Percentiles rank a stretch among this genome's conserved stretches.
Evolutionary conservation across 345 rosid species (phyloP).

Genomic region (Dovyalis caffra): DNA sequence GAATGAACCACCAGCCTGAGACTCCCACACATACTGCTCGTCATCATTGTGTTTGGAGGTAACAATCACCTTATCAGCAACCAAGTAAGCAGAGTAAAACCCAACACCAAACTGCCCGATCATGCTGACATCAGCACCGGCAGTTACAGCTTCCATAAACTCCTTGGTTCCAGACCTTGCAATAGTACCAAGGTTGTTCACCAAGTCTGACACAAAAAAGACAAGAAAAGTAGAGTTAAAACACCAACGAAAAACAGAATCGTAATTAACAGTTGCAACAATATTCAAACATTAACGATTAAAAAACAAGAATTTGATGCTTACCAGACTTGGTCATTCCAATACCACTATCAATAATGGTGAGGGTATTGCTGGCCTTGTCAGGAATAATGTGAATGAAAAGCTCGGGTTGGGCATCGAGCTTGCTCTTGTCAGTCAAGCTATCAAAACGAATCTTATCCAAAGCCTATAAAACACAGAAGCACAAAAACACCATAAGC

Average conservation of each 20-base stretch:
- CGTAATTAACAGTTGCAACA: neutral
- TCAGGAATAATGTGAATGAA: conserved; percentile 4
- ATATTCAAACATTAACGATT: neutral
- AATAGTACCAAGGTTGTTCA: conserved; percentile 9
- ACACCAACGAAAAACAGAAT: neutral
- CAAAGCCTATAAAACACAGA: neutral
- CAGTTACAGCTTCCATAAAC: conserved; percentile 6
- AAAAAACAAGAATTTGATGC: neutral
- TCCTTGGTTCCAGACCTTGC: conserved; percentile 7
- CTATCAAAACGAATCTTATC: conserved; percentile 10
- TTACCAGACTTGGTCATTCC: conserved; percentile 8
- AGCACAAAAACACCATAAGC: neutral
- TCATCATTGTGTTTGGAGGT: conserved; percentile 11
- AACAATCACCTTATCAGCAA: conserved; percentile 9
- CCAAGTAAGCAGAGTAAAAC: conserved; percentile 8
- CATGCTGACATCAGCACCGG: conserved; percentile 9
- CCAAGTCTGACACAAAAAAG: neutral
- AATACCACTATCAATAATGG: conserved; percentile 5
- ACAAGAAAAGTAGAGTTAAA: neutral
- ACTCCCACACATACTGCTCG: conserved; percentile 10
- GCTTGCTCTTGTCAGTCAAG: conserved; percentile 11
- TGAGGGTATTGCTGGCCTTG: neutral
- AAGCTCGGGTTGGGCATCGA: conserved; percentile 7
- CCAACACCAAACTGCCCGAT: conserved; percentile 15
- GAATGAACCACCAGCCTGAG: conserved; percentile 7